Base-by-base conservation (phyloP, 257 asterid species). In the Sherardia arvensis region DNA sequence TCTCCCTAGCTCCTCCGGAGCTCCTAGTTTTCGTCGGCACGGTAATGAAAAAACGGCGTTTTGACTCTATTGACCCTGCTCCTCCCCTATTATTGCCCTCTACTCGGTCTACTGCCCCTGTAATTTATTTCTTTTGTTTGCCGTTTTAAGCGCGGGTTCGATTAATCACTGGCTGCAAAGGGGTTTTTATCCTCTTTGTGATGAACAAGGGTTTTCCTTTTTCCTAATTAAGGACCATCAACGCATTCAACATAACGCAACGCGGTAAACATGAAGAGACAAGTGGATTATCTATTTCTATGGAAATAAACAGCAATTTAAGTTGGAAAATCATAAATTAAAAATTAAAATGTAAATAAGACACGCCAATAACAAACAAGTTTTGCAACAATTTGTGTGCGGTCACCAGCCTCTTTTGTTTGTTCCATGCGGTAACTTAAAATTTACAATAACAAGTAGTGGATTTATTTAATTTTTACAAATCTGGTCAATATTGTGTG, bases 21-120 rank as follows among this genome's bases (percentile, higher is more conserved):
- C 79, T 83, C 84, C 82, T 73, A 71, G 60, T 66, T 69, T 71
- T 69, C 78, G 74, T 74, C 78, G 53, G 59, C 57, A 72, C 55
- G 66, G 71, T 62, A 65, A 71, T 74, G 69, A 66, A 23, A 66
- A 23, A 23, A 21, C 57, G 4, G 9, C 53, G 7, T 27, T 36
- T 64, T 30, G 36, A 57, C 66, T 14, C 64, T 9, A 54, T 62
- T 38, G 60, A 30, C 84, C 81, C 66, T 29, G 10, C 28, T 26
- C 3, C 21, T 2, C 67, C 53, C 22, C 22, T 11, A 0, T 67
- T 68, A 30, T 78, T 67, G 30, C 84, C 51, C 17, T 43, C 51
- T 43, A 3, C 51, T 43, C 20, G 12, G 17, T 29, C 47, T 59
- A 3, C 27, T 59, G 63, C 47, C 47, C 36, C 20, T 21, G 14